These are phyloP conservation scores for Boletus insuetus DNA, from an alignment of 768 basidiomycete species.

Conservation along the genomic window DNA sequence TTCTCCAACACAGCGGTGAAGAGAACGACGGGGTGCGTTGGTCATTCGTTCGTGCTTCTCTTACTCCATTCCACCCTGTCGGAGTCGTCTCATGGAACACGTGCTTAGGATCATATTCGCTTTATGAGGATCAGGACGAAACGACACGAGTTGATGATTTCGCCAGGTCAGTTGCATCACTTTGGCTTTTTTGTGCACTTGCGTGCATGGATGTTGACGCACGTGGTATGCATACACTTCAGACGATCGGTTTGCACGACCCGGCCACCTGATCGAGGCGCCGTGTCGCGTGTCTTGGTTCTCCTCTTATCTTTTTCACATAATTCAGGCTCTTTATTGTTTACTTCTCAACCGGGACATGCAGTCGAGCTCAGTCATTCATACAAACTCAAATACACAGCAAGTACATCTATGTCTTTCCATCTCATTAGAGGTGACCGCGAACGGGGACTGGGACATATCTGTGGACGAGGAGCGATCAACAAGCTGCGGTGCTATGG, in stretches of 20 bases:
- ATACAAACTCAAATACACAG: background rate
- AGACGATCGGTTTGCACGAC: conserved; percentile 82
- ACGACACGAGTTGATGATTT: conserved; percentile 91
- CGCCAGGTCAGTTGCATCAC: conserved; percentile 56
- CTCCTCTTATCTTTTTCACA: background rate
- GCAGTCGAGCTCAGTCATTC: too few relatives aligned
- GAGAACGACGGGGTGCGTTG: conserved; percentile 53
- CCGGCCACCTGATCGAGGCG: conserved; percentile 43
- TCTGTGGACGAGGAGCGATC: too few relatives aligned
- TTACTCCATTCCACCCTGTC: background rate
- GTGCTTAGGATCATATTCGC: conserved; percentile 72
- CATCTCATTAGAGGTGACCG: too few relatives aligned
- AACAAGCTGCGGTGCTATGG: too few relatives aligned
- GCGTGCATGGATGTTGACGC: background rate
- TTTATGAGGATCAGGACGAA: conserved; percentile 90
- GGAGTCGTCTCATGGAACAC: background rate
- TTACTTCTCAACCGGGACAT: background rate
- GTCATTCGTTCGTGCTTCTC: background rate
- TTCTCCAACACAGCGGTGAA: conserved; percentile 55
- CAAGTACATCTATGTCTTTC: too few relatives aligned
- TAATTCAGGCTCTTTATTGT: conserved; percentile 1
- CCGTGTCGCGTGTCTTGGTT: too few relatives aligned
- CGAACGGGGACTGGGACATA: conserved; percentile 10
- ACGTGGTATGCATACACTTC: background rate
- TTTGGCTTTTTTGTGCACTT: too few relatives aligned